A percentile compares a stretch with the other conserved stretches of the same genome.
phyloP scores from a whole-genome alignment of 352 stramenopile species.

The Plasmopara muralis region DNA sequence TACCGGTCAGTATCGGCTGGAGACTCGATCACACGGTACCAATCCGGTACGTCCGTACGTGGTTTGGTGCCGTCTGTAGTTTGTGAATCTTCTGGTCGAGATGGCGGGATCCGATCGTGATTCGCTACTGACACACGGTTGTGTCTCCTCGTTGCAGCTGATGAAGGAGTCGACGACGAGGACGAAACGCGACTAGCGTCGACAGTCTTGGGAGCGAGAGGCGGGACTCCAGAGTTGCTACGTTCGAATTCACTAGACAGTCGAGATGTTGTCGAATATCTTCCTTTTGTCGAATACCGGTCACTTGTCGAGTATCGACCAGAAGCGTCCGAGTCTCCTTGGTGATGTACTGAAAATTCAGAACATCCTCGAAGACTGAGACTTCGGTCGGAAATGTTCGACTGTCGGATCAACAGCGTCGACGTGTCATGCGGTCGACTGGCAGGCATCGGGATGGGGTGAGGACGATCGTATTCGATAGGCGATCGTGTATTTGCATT shows the following conservation, averaged over 20 bases:
- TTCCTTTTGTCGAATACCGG: slow-evolving; percentile 14
- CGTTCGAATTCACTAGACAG: slow-evolving; percentile 22
- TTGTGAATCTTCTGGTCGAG: neutral
- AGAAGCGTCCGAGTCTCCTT: slow-evolving; percentile 15
- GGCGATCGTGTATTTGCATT: slow-evolving; percentile 19
- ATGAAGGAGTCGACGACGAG: slow-evolving; percentile 30
- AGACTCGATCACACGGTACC: slow-evolving; percentile 56
- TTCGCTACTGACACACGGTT: slow-evolving; percentile 25
- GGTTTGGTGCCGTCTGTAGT: slow-evolving; percentile 11
- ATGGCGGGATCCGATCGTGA: slow-evolving; percentile 22
- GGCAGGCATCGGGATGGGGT: slow-evolving; percentile 15
- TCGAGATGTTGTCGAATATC: slow-evolving; percentile 22
- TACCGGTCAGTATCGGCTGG: slow-evolving; percentile 35
- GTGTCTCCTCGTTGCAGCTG: slow-evolving; percentile 18
- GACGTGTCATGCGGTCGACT: slow-evolving; percentile 8
- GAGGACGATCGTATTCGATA: slow-evolving; percentile 20
- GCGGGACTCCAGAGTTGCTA: slow-evolving; percentile 20
- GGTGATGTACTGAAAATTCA: slow-evolving; percentile 18
- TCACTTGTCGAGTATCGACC: slow-evolving; percentile 16
- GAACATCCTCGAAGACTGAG: slow-evolving; percentile 26
- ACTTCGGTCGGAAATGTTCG: slow-evolving; percentile 19
- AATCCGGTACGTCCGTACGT: slow-evolving; percentile 27
- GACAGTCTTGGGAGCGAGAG: slow-evolving; percentile 11
- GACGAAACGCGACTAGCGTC: slow-evolving; percentile 37
- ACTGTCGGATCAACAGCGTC: slow-evolving; percentile 4